Base-by-base conservation (phyloP, 2,329 filamentous ascomycete species). In the Cordyceps javanica region DNA sequence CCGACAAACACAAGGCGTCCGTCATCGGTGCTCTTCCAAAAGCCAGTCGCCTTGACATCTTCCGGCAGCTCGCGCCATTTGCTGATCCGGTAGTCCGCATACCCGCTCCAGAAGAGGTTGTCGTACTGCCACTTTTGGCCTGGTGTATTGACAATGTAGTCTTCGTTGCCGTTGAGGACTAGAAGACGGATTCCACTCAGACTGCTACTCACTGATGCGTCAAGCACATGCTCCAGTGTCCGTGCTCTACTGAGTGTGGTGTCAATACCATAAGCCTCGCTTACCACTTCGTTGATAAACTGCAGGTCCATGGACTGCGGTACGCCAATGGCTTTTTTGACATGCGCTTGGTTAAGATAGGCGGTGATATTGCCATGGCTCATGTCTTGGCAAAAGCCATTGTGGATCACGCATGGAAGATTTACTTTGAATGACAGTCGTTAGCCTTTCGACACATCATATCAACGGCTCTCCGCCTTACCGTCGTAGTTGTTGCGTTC, bases 401-500 rank as follows among this genome's bases (percentile, higher is more conserved):
- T 23, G 1, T 46, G 14, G 6, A 30, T 21, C 3, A 55, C 42
- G 21, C 52, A 48, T 10, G 52, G 32, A 30, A 48, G 16, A 75
- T 66, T 42, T 2, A 57, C 55, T 51, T 25, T 42, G 2, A 1
- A 25, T 23, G 13, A 13, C 7, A 10, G 1, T 23, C 3, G 21
- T 74, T 76, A 6, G 74, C 62, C 68, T 66, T 39, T 73, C 70
- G 2, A 69, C 69, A 4, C 69, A 4, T 71, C 66, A 49, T 72
- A 74, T 10, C 19, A 10, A 1, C 3, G 16, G 2, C 13, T 44
- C 9, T 26, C 25, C 3, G 69, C 61, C 42, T 72, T 73, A 49
- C 77, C 77, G 53, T 78, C 73, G 60, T 73, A 77, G 46, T 72
- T 68, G 56, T 77, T 76, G 13, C 75, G 69, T 6, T 69, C 72